phyloP scores from a whole-genome alignment of 768 basidiomycete species.

The Roridomyces roridus region DNA sequence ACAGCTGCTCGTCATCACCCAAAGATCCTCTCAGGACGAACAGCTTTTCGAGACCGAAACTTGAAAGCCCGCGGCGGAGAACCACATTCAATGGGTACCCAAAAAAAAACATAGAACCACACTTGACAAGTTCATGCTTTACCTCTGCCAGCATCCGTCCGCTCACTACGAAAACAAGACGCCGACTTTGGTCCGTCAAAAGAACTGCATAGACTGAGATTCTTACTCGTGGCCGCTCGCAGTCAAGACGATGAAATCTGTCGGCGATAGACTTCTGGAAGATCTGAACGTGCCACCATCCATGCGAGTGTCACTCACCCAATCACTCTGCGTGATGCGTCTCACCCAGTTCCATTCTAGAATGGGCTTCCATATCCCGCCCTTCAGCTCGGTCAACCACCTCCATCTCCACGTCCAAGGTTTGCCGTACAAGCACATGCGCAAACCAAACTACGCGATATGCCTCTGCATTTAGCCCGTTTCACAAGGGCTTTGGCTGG shows the following conservation, averaged over 20 bases:
- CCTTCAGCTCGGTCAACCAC: slow-evolving; percentile 75
- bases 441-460: slow-evolving; percentile 56
- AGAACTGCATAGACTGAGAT: too few species aligned
- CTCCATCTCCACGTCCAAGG: slow-evolving; percentile 79
- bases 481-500: slow-evolving; percentile 75
- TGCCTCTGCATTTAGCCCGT: slow-evolving; percentile 39
- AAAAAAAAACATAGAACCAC: slow-evolving; percentile 45
- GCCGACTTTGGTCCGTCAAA: slow-evolving; percentile 50
- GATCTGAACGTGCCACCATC: slow-evolving; percentile 43
- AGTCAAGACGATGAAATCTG: slow-evolving; percentile 54
- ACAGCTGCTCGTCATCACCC: background rate
- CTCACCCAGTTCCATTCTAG: slow-evolving; percentile 43
- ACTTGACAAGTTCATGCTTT: slow-evolving; percentile 3
- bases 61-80: slow-evolving; percentile 51
- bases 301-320: slow-evolving; percentile 50
- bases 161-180: slow-evolving; percentile 49
- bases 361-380: slow-evolving; percentile 84
- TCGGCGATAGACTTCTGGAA: slow-evolving; percentile 62
- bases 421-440: slow-evolving; percentile 61
- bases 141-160: slow-evolving; percentile 63
- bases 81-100: slow-evolving; percentile 60
- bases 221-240: background rate
- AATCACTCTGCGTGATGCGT: slow-evolving; percentile 6
- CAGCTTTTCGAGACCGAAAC: slow-evolving; percentile 59
- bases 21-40: slow-evolving; percentile 42